Conservation (phyloP, 768 basidiomycete species). For the Asterophora parasitica region DNA sequence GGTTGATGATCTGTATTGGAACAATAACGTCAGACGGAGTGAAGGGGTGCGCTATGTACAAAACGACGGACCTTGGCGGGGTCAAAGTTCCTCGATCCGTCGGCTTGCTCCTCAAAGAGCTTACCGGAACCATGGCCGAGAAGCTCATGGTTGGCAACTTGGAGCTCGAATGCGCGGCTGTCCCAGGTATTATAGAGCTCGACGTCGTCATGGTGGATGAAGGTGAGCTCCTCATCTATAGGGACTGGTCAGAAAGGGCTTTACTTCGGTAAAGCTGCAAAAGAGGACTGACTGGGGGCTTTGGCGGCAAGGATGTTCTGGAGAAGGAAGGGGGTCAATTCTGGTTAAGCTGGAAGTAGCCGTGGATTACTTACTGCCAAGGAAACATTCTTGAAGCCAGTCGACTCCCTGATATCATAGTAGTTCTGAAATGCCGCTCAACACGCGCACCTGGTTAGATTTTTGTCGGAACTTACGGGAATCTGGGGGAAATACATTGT, state of each 20-base stretch:
- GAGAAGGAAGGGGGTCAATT: not conserved
- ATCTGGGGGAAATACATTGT: constrained; percentile 38
- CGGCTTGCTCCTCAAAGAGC: constrained; percentile 67
- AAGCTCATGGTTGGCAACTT: constrained; percentile 88
- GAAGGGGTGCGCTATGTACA: not conserved
- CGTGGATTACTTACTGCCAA: constrained; percentile 50
- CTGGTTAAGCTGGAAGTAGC: not conserved
- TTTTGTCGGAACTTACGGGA: constrained; percentile 38
- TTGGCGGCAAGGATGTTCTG: constrained; percentile 87
- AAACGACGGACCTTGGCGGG: constrained; percentile 44
- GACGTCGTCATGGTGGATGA: constrained; percentile 76
- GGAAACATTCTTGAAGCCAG: constrained; percentile 88
- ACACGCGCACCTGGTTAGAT: not conserved
- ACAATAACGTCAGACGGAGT: not conserved
- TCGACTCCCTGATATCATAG: constrained; percentile 75
- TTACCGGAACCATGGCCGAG: constrained; percentile 86
- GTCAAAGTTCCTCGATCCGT: constrained; percentile 83
- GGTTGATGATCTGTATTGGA: constrained; percentile 61
- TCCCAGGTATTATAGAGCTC: constrained; percentile 77
- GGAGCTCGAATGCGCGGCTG: constrained; percentile 73
- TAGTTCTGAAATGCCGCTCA: constrained; percentile 49
- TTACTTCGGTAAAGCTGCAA: not conserved
- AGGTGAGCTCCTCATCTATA: constrained; percentile 72
- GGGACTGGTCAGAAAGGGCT: not conserved
- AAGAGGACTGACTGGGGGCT: constrained; percentile 55